These are phyloP conservation scores for Aspergillus funiculosus DNA, from an alignment of 495 filamentous ascomycete genomes.

Conservation along the genomic window DNA sequence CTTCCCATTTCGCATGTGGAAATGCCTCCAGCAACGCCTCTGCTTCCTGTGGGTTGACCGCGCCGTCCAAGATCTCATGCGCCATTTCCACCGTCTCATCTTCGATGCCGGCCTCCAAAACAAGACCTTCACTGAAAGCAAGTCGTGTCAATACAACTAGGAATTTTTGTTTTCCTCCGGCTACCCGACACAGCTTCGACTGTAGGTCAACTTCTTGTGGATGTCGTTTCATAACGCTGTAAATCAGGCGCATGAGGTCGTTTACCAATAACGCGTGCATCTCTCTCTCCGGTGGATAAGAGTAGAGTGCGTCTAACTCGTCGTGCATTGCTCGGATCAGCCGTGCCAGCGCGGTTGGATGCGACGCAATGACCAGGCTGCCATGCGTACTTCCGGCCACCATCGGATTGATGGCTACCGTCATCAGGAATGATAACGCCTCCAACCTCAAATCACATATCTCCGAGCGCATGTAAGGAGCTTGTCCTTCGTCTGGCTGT, in stretches of 20 bases:
- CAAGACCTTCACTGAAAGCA: constrained; percentile 58
- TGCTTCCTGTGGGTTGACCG: constrained; percentile 64
- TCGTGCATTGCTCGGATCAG: constrained; percentile 60
- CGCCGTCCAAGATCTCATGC: constrained; percentile 57
- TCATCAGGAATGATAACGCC: constrained; percentile 50
- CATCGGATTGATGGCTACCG: constrained; percentile 39
- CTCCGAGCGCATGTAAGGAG: constrained; percentile 43
- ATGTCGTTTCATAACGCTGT: constrained; percentile 50
- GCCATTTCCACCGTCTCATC: constrained; percentile 63
- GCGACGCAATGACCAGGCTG: constrained; percentile 45
- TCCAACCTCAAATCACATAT: constrained; percentile 53
- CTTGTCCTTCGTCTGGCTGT: constrained; percentile 40
- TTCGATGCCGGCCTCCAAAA: constrained; percentile 60
- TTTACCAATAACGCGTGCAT: constrained; percentile 51
- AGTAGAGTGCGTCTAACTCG: constrained; percentile 56
- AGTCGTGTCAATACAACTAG: constrained; percentile 59
- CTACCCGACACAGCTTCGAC: constrained; percentile 50
- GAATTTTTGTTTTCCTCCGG: constrained; percentile 60
- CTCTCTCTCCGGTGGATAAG: constrained; percentile 38
- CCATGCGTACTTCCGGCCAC: constrained; percentile 42
- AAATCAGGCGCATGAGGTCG: constrained; percentile 54
- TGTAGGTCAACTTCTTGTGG: constrained; percentile 47
- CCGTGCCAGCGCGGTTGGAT: constrained; percentile 51
- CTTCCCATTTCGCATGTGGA: constrained; percentile 36
- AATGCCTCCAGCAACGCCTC: constrained; percentile 58